Evolutionary conservation across 2,329 filamentous ascomycete species (phyloP), one percentile per base, ranked within the genome.

Genomic region (Beauveria australis): DNA sequence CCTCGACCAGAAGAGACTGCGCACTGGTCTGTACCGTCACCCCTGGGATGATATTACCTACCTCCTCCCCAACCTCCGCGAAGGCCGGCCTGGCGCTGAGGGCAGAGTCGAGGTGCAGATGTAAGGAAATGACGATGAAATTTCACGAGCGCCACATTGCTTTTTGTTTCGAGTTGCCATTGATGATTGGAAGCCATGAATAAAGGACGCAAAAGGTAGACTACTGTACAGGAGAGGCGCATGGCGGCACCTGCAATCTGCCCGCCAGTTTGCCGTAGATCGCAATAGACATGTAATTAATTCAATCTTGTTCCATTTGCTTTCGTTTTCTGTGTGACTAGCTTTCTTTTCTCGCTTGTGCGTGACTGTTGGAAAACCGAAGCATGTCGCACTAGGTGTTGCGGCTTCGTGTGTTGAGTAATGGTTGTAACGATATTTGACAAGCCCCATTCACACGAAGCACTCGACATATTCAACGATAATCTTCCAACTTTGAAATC

Each of bases 31-130:
- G 67, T 99, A 99, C 89, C 89, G 94, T 76, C 92, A 96, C 86
- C 94, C 94, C 74, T 97, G 94, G 94, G 94, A 96, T 75, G 92
- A 96, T 76, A 96, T 96, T 74, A 96, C 92, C 67, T 96, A 96
- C 80, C 85, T 96, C 69, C 87, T 96, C 69, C 92, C 92, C 72
- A 89, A 84, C 77, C 81, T 96, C 64, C 81, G 83, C 70, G 83
- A 88, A 74, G 83, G 86, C 65, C 83, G 86, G 63, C 84, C 86
- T 64, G 91, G 90, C 68, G 81, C 82, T 65, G 91, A 95, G 80
- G 90, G 90, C 69, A 87, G 92, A 81, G 92, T 96, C 63, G 92
- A 96, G 82, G 92, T 96, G 69, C 85, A 87, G 75, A 82, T 94
- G 75, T 90, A 81, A 74, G 66, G 65, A 59, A 64, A 52, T 59